These are phyloP conservation scores for Coprinopsis sp. DNA, from an alignment of 768 basidiomycete species.

Conservation along the genomic window DNA sequence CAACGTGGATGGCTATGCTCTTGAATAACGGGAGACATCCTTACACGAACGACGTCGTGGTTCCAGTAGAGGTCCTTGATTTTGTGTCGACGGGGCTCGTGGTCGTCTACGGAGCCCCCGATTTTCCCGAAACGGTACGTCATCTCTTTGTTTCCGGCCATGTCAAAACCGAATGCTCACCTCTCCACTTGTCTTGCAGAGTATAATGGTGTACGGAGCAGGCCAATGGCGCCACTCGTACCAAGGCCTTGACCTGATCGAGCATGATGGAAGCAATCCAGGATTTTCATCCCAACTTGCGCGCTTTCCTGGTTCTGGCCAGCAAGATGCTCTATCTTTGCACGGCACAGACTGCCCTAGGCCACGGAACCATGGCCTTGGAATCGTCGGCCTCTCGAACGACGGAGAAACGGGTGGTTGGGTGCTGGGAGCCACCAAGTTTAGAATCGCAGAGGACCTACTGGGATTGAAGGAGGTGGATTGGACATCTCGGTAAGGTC, in stretches of 20 bases:
- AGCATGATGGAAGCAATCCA: conserved; percentile 39
- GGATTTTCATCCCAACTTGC: conserved; percentile 29
- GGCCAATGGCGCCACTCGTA: conserved; percentile 37
- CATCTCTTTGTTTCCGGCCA: no score
- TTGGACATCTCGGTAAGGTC: conserved; percentile 34
- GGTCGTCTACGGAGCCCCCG: conserved; percentile 29
- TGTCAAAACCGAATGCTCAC: no score
- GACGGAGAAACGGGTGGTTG: conserved; percentile 31
- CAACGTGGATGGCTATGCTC: conserved; percentile 37
- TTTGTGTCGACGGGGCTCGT: conserved; percentile 32
- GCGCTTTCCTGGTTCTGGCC: conserved; percentile 32
- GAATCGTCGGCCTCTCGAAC: conserved; percentile 35
- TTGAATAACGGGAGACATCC: conserved; percentile 38
- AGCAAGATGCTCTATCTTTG: no score
- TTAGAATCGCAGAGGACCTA: conserved; percentile 34
- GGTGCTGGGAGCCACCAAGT: conserved; percentile 33
- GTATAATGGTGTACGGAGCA: conserved; percentile 34
- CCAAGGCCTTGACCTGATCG: conserved; percentile 37
- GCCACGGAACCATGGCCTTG: conserved; percentile 20
- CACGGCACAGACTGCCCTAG: conserved; percentile 13
- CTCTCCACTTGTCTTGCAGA: no score
- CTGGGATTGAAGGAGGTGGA: conserved; percentile 25
- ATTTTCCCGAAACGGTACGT: conserved; percentile 35
- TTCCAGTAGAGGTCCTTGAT: conserved; percentile 32
- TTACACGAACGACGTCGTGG: conserved; percentile 30